Conservation (phyloP, 2,329 filamentous ascomycete species). For the Chaetomiaceae sp. region DNA sequence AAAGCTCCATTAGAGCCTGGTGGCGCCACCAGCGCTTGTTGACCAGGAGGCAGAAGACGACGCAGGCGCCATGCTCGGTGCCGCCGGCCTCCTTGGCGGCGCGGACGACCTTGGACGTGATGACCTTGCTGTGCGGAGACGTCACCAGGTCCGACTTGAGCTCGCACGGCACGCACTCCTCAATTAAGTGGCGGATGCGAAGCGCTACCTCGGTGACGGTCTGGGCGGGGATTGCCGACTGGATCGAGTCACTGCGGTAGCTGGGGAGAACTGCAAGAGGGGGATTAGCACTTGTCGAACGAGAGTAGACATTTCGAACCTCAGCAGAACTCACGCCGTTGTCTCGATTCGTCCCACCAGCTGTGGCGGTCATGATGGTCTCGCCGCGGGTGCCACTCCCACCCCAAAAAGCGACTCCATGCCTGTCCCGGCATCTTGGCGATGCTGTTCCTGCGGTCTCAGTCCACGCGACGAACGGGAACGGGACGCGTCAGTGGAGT, state of each 20-base stretch:
- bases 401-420: constrained; percentile 29
- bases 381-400: constrained; percentile 26
- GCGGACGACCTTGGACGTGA: constrained; percentile 71
- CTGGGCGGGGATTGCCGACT: constrained; percentile 64
- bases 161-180: constrained; percentile 85
- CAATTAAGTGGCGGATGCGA: constrained; percentile 83
- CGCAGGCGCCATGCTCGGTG: constrained; percentile 65
- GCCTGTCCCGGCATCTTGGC: constrained; percentile 23
- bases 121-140: constrained; percentile 73
- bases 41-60: constrained; percentile 77
- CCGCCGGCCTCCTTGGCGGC: constrained; percentile 80
- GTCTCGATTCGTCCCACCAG: constrained; percentile 29
- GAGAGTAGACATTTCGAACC: too few relatives aligned
- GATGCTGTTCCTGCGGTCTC: constrained; percentile 13
- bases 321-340: constrained; percentile 27
- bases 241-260: constrained; percentile 50
- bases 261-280: constrained; percentile 66
- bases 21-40: constrained; percentile 67
- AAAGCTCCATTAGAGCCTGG: constrained; percentile 75
- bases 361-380: constrained; percentile 19
- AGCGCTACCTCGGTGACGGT: constrained; percentile 88
- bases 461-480: background rate
- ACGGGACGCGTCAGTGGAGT: too few relatives aligned
- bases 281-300: too few relatives aligned
- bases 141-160: constrained; percentile 71